These are phyloP conservation scores for Ceratopteris richardii DNA, from an alignment of 75 land plant genomes.

Conservation along the genomic window DNA sequence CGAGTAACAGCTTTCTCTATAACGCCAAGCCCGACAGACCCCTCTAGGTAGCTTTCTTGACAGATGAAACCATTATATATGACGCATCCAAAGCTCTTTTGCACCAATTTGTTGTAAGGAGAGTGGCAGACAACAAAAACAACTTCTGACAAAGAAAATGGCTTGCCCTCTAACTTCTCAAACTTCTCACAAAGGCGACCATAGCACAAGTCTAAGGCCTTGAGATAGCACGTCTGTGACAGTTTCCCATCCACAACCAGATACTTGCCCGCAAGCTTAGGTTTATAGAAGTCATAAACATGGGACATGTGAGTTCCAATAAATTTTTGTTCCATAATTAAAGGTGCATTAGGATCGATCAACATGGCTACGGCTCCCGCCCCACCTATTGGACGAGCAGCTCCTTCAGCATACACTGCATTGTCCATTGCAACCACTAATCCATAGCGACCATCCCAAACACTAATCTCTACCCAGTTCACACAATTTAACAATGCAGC, in stretches of 20 bases:
- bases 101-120: slow-evolving; percentile 99
- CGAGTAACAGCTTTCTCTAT: no score
- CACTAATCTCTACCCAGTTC: slow-evolving; percentile 93
- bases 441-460: slow-evolving; percentile 96
- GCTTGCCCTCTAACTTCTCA: slow-evolving; percentile 67
- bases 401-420: slow-evolving; percentile 99
- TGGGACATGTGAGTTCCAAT: slow-evolving; percentile 86
- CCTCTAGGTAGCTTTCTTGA: no score
- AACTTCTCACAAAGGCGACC: no score
- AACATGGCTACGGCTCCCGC: slow-evolving; percentile 98
- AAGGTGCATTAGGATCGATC: slow-evolving; percentile 92
- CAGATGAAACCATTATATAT: slow-evolving; percentile 68
- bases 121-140: slow-evolving; percentile 84
- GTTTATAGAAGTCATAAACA: slow-evolving; percentile 96
- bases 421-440: slow-evolving; percentile 96
- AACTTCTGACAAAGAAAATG: slow-evolving; percentile 68
- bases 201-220: no score
- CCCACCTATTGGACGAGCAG: slow-evolving; percentile 97
- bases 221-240: no score
- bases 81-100: slow-evolving; percentile 90
- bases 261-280: slow-evolving; percentile 93
- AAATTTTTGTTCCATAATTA: slow-evolving; percentile 65
- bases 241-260: slow-evolving; percentile 99
- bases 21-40: no score
- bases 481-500: slow-evolving; percentile 87